Conservation (phyloP, 805 yeast species). For the Citeromyces matritensis region DNA sequence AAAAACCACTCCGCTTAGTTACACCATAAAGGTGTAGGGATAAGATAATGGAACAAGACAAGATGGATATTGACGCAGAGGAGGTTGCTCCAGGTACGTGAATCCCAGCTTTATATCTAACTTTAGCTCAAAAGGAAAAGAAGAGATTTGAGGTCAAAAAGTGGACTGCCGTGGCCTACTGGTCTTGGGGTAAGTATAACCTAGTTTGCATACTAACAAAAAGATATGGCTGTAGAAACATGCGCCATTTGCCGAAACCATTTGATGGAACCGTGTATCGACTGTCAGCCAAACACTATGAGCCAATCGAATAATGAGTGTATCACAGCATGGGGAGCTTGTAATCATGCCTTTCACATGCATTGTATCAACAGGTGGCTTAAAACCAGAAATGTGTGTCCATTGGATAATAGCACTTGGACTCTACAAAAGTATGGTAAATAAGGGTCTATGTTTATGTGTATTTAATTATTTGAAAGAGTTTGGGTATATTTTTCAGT, state of each 20-base stretch:
- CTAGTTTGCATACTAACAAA: conserved; percentile 1
- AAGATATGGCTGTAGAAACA: conserved; percentile 75
- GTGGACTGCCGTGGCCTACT: conserved; percentile 99
- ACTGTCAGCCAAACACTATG: conserved; percentile 78
- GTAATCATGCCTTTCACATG: conserved; percentile 96
- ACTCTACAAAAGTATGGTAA: conserved; percentile 8
- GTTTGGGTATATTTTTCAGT: neutral
- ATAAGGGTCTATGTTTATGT: neutral
- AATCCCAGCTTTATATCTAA: conserved; percentile 4
- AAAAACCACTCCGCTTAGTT: neutral
- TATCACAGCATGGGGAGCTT: conserved; percentile 92
- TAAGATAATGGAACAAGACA: neutral
- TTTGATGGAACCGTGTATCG: conserved; percentile 96
- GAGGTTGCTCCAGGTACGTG: neutral
- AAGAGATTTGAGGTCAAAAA: conserved; percentile 85
- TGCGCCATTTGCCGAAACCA: conserved; percentile 98
- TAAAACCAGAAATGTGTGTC: conserved; percentile 90
- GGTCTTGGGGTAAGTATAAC: conserved; percentile 80
- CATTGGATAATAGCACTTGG: conserved; percentile 92
- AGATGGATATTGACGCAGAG: conserved; percentile 2
- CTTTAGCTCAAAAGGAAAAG: conserved; percentile 21
- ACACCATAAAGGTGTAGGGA: neutral
- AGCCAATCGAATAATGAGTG: conserved; percentile 57
- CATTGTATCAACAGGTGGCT: conserved; percentile 96
- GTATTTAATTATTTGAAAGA: neutral